Percentiles rank a stretch among this genome's conserved stretches.
These are phyloP conservation scores for Pythium volutum DNA, from an alignment of 352 stramenopile species.

Conservation along the genomic window DNA sequence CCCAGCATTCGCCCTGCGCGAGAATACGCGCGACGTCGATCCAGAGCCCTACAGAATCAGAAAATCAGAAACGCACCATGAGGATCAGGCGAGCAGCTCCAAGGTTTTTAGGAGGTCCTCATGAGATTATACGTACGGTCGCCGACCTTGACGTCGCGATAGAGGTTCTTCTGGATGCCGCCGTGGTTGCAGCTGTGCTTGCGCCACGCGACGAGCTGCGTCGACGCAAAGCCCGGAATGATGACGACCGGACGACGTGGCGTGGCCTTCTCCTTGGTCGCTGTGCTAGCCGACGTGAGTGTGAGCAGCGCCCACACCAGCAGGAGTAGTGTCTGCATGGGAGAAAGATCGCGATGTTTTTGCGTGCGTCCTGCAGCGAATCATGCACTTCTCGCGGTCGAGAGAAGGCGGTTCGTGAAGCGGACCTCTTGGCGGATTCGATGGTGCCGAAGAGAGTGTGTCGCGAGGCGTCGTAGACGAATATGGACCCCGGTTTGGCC, in stretches of 20 bases:
- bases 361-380: background rate
- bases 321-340: background rate
- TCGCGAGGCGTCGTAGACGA: background rate
- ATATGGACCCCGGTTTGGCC: background rate
- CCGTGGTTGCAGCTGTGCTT: slow-evolving; percentile 45
- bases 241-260: slow-evolving; percentile 60
- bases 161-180: slow-evolving; percentile 72
- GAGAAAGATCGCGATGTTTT: background rate
- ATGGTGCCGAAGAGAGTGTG: background rate
- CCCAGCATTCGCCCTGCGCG: slow-evolving; percentile 73
- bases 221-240: slow-evolving; percentile 74
- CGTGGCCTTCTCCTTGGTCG: background rate
- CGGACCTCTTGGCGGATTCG: background rate
- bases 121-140: slow-evolving; percentile 41
- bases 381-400: background rate
- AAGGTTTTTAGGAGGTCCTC: background rate
- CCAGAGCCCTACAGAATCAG: slow-evolving; percentile 63
- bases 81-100: background rate
- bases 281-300: background rate
- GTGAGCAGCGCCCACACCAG: background rate
- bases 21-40: slow-evolving; percentile 69
- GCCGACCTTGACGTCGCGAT: slow-evolving; percentile 71
- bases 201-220: slow-evolving; percentile 74
- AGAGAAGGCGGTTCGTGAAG: background rate
- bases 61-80: too few relatives aligned